Percentiles rank a stretch among this genome's conserved stretches.
Conservation (phyloP, 176 grass and related monocot species). For the Bonia amplexicaulis region DNA sequence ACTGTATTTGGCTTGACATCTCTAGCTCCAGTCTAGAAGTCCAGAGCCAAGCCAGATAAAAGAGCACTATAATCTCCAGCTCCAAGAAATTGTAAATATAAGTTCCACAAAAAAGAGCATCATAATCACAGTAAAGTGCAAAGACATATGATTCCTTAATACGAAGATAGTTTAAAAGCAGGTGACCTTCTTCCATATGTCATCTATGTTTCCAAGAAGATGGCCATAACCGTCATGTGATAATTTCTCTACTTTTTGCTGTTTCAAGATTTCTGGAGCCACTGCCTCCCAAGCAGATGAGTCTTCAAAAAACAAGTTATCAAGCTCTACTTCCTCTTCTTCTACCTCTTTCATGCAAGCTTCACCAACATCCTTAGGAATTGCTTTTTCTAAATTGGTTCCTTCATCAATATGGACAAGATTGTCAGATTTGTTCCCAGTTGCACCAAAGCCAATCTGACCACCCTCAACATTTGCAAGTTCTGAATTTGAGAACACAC, state of each 20-base stretch:
- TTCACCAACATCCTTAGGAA: constrained; percentile 30
- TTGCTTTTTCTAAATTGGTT: constrained; percentile 24
- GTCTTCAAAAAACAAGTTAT: constrained; percentile 78
- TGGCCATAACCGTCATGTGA: constrained; percentile 58
- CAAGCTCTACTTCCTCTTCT: constrained; percentile 77
- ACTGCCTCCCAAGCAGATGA: constrained; percentile 47
- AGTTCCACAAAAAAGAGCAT: not conserved
- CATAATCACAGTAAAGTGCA: not conserved
- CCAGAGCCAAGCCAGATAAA: not conserved
- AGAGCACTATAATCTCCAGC: not conserved
- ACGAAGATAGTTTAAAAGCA: constrained; percentile 10
- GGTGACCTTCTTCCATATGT: constrained; percentile 89
- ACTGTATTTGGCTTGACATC: not conserved
- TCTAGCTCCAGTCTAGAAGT: not conserved
- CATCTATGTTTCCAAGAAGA: constrained; percentile 87
- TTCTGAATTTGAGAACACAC: constrained; percentile 21
- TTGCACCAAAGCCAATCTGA: constrained; percentile 15
- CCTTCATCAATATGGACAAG: constrained; percentile 40
- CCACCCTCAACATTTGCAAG: constrained; percentile 17
- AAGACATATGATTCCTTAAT: not conserved
- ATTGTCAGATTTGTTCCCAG: constrained; percentile 33
- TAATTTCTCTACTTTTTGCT: constrained; percentile 58
- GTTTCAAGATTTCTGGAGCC: constrained; percentile 54
- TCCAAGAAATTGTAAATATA: not conserved
- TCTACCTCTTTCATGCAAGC: constrained; percentile 41